These are phyloP conservation scores for Conticribra guillardii DNA, from an alignment of 108 stramenopile species.

Conservation along the genomic window DNA sequence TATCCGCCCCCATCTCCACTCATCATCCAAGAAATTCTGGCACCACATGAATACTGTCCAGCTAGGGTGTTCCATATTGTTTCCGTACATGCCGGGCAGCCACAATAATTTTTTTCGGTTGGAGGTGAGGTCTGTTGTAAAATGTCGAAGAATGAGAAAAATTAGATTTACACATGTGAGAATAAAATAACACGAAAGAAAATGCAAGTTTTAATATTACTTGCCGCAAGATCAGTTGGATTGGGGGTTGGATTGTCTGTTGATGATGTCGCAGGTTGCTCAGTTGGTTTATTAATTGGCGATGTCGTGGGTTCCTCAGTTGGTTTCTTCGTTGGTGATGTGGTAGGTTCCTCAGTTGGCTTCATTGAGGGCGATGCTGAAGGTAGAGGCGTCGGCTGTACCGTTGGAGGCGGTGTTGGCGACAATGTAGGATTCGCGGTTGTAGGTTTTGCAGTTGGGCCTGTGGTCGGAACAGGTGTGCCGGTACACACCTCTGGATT, in stretches of 20 bases:
- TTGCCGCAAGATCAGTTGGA: too few relatives aligned
- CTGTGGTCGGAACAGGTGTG: not conserved
- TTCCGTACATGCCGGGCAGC: slow-evolving; percentile 13
- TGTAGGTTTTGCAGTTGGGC: not conserved
- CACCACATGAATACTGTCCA: slow-evolving; percentile 13
- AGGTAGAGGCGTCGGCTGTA: too few relatives aligned
- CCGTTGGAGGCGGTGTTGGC: not conserved
- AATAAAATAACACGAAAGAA: too few relatives aligned
- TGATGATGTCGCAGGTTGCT: too few relatives aligned
- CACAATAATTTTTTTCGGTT: slow-evolving; percentile 16
- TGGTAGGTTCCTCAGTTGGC: not conserved
- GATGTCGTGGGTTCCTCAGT: not conserved
- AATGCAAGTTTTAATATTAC: too few relatives aligned
- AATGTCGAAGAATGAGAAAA: too few relatives aligned
- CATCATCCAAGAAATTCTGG: slow-evolving; percentile 12
- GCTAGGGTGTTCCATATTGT: slow-evolving; percentile 16
- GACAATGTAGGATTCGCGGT: not conserved
- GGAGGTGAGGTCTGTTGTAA: not conserved
- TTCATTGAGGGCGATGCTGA: too few relatives aligned
- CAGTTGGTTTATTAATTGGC: too few relatives aligned
- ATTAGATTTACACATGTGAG: too few relatives aligned
- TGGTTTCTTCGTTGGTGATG: not conserved
- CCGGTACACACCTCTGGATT: not conserved
- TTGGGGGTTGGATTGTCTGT: too few relatives aligned
- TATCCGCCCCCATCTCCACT: not conserved